Conservation (phyloP, 306 rosid species). For the Sophora flavescens region DNA sequence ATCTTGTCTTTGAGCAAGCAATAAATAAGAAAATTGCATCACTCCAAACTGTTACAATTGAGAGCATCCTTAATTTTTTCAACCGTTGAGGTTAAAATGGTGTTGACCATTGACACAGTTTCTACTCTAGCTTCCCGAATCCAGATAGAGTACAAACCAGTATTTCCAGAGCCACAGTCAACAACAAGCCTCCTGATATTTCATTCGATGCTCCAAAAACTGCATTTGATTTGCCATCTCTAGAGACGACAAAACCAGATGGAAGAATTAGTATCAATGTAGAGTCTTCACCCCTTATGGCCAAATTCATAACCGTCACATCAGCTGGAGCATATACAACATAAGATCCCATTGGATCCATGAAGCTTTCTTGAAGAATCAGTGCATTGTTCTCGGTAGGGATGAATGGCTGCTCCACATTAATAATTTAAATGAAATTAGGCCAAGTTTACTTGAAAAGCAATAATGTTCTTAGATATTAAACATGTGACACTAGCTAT, state of each 20-base stretch:
- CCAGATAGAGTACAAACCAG: conserved; percentile 38
- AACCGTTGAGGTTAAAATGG: conserved; percentile 19
- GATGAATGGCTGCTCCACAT: conserved; percentile 59
- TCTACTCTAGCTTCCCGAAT: background rate
- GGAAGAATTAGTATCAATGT: conserved; percentile 64
- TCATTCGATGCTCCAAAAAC: background rate
- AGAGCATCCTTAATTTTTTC: conserved; percentile 20
- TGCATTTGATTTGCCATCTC: conserved; percentile 43
- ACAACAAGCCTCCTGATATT: conserved; percentile 54
- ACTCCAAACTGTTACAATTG: background rate
- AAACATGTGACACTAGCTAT: no score
- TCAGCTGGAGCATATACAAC: conserved; percentile 70
- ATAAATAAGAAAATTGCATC: background rate
- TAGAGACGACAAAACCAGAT: conserved; percentile 64
- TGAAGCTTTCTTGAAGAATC: conserved; percentile 74
- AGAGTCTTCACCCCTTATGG: conserved; percentile 51
- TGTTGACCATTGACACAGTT: conserved; percentile 1
- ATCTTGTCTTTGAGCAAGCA: background rate
- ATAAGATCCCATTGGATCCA: conserved; percentile 54
- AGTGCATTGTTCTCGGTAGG: conserved; percentile 51
- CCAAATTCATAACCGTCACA: conserved; percentile 32
- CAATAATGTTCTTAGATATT: background rate
- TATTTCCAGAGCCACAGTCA: conserved; percentile 72
- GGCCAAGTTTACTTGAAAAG: background rate
- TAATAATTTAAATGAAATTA: background rate